Evolutionary conservation across 495 filamentous ascomycete species (phyloP), one percentile per base, ranked within the genome.

Genomic region (Podospora sp.): DNA sequence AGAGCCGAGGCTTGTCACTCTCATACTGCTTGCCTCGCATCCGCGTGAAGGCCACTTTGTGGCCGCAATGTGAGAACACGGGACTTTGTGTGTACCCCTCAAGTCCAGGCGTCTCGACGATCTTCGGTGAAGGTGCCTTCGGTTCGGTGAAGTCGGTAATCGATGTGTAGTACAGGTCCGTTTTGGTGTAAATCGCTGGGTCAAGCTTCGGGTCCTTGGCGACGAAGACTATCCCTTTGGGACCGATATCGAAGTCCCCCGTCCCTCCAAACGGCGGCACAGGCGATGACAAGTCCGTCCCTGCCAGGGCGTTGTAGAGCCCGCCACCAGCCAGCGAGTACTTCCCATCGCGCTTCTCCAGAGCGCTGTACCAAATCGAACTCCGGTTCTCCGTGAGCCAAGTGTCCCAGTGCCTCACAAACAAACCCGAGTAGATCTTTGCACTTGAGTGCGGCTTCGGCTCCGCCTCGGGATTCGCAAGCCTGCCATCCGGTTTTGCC

Each of bases 1-100:
- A 76, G 4, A 97, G 83, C 4, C 91, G 83, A 57, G 93, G 91
- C 77, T 92, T 91, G 80, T 97, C 94, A 11, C 90, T 90, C 78
- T 98, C 94, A 73, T 98, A 97, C 24, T 92, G 92, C 69, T 90
- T 87, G 67, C 87, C 81, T 25, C 84, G 82, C 91, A 94, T 94
- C 35, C 89, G 85, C 51, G 93, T 86, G 68, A 97, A 93, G n/a
- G 89, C 94, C 9, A 93, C 85, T 56, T 84, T 84, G 59, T 82
- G 84, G 0, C 91, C 92, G 71, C 89, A 85, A 20, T 90, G 88
- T 2, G 91, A 92, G 67, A 97, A 90, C 5, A 88, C 85, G 0
- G 94, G 94, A 6, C 83, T 86, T 0, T 88, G 84, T 72, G 89
- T 87, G 63, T 95, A 94, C 0, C 94, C 94, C 65, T 89, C 82